Base-by-base conservation (phyloP, 2,329 filamentous ascomycete species). In the Aureobasidium sp. region DNA sequence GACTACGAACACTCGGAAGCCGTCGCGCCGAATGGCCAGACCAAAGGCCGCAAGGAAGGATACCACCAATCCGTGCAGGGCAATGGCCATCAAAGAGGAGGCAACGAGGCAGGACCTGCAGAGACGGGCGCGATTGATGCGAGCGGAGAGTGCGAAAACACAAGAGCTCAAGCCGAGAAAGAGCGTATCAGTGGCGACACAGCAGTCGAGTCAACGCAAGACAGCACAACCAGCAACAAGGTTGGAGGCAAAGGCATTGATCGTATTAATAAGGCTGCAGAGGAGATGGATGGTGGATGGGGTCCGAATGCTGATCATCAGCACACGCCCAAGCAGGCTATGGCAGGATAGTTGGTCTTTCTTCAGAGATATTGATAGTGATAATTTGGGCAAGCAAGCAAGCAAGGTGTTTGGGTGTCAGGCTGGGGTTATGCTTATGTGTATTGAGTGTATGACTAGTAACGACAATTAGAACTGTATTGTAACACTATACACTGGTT, bases 1-100 rank as follows among this genome's bases (percentile, higher is more conserved):
- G 27, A 34, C n/a, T 62, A 63, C 27, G 62, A 63, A 34, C 17
- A 42, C 14, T 51, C 48, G 0, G 47, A 29, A 7, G 53, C 25
- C 9, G 22, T 63, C 12, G 62, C 31, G 4, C 62, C 62, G 3
- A 63, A 63, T n/a, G 62, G 62, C 12, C 53, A 60, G 14, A 29
- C 29, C 34, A 37, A 22, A 9, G 20, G n/a, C 15, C 60, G 49
- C 22, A 12, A 20, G 25, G 25, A 51, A 31, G 48, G 22, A 31
- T 17, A 61, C 15, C 41, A 29, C 29, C 56, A 59, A 22, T 59
- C 56, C 4, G 41, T 59, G 56, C 41, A 59, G 1, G 48, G 47
- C 20, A 61, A 61, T 29, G 37, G 29, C 22, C 8, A 60, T 6
- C 57, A 60, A 17, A 22, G 36, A 14, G 57, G n/a, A 29, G 57